phyloP scores from a whole-genome alignment of 78 protist genomes.

The Cavenderia fasciculata region DNA sequence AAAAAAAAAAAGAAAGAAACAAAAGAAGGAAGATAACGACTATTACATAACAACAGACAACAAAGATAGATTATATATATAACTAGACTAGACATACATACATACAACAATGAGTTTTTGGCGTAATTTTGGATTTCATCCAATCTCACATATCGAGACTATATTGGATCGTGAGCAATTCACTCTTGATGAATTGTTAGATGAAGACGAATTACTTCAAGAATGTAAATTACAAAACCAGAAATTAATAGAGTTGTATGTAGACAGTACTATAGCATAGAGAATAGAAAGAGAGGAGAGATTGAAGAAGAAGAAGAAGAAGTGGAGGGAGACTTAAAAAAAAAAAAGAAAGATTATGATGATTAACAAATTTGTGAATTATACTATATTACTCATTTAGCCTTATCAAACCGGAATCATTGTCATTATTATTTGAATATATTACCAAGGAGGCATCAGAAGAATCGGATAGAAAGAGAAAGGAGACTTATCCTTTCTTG shows the following conservation, averaged over 20 bases:
- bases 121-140: constrained; percentile 84
- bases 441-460: constrained; percentile 74
- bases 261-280: neutral
- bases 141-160: constrained; percentile 82
- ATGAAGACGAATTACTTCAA: constrained; percentile 85
- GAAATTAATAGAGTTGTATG: constrained; percentile 81
- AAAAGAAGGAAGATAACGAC: too few relatives aligned
- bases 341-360: neutral
- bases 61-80: neutral
- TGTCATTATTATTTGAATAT: constrained; percentile 55
- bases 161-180: constrained; percentile 74
- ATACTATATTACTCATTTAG: neutral
- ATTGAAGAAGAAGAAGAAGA: neutral
- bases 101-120: constrained; percentile 83
- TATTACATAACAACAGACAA: too few relatives aligned
- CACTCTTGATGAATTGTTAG: constrained; percentile 78
- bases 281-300: neutral
- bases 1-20: too few relatives aligned
- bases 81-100: neutral
- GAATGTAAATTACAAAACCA: constrained; percentile 82
- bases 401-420: constrained; percentile 64
- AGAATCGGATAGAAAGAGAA: constrained; percentile 51
- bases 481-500: constrained; percentile 72
- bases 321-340: neutral
- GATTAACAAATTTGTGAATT: neutral